A percentile compares a stretch with the other conserved stretches of the same genome.
Conservation (phyloP, 176 grass and related monocot species). For the Miscanthus lutarioriparius region DNA sequence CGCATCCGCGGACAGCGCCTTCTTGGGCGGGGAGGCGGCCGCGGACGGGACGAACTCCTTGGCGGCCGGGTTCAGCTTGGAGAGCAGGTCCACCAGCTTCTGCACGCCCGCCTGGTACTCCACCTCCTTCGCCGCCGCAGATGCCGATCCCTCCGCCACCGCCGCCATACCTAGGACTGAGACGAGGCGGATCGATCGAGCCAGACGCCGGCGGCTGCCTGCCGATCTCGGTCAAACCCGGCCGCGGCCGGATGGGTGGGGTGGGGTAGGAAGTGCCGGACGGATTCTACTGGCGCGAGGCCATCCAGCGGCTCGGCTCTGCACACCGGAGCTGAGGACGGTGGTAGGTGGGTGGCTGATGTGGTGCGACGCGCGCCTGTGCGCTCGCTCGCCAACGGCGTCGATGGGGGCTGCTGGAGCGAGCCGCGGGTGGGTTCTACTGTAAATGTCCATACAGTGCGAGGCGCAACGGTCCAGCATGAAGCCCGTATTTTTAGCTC, state of each 20-base stretch:
- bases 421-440: conserved; percentile 42
- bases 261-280: neutral
- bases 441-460: too few relatives aligned
- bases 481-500: too few relatives aligned
- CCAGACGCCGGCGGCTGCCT: neutral
- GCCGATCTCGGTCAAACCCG: conserved; percentile 32
- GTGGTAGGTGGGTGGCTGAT: neutral
- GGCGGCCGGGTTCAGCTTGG: conserved; percentile 85
- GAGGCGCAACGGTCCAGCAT: too few relatives aligned
- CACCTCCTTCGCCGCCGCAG: conserved; percentile 39
- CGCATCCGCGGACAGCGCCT: conserved; percentile 67
- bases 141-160: conserved; percentile 54
- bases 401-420: conserved; percentile 1
- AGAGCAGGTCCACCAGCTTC: conserved; percentile 86
- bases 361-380: conserved; percentile 18
- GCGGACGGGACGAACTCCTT: conserved; percentile 86
- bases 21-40: conserved; percentile 32
- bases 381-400: conserved; percentile 45
- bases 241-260: neutral
- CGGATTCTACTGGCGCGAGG: conserved; percentile 34
- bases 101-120: conserved; percentile 67
- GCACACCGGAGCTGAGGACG: neutral
- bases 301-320: neutral
- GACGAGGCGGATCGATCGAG: neutral
- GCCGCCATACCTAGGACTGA: conserved; percentile 57